Conservation (phyloP, 805 yeast species). For the Ogataea wickerhamii region DNA sequence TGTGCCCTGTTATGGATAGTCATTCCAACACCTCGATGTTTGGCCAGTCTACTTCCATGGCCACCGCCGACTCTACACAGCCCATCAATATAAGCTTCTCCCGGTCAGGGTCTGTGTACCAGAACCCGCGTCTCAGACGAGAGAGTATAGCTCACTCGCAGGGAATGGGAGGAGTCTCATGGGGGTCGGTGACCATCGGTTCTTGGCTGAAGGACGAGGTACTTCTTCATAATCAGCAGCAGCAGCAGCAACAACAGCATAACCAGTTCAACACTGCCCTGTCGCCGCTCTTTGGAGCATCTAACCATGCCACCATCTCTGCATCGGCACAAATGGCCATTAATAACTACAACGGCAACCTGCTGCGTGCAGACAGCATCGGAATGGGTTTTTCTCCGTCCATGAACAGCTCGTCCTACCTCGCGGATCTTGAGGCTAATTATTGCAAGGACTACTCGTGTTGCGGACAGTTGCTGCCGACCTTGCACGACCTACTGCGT, state of each 20-base stretch:
- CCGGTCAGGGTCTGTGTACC: constrained; percentile 36
- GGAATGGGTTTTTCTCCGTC: constrained; percentile 56
- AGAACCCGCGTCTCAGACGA: constrained; percentile 60
- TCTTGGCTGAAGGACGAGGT: constrained; percentile 96
- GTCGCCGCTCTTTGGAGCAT: constrained; percentile 23
- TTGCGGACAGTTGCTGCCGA: constrained; percentile 90
- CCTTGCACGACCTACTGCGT: constrained; percentile 85
- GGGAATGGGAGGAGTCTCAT: constrained; percentile 96
- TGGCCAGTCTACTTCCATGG: constrained; percentile 28
- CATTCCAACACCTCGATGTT: constrained; percentile 17
- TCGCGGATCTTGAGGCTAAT: constrained; percentile 91
- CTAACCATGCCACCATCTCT: constrained; percentile 2
- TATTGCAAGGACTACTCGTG: constrained; percentile 96
- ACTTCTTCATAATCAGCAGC: constrained; percentile 42
- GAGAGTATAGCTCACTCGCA: constrained; percentile 94
- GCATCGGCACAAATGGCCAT: constrained; percentile 2
- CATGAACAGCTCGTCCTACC: constrained; percentile 66
- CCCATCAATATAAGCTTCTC: constrained; percentile 39
- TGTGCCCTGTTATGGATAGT: constrained; percentile 4
- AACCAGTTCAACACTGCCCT: constrained; percentile 8
- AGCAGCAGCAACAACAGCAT: constrained; percentile 15
- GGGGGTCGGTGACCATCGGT: constrained; percentile 95
- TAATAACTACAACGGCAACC: constrained; percentile 18
- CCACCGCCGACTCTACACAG: constrained; percentile 30
- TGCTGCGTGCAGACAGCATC: constrained; percentile 27